Evolutionary conservation across 2,329 filamentous ascomycete species (phyloP), one percentile per base, ranked within the genome.

Genomic region (Fusarium camptoceras): DNA sequence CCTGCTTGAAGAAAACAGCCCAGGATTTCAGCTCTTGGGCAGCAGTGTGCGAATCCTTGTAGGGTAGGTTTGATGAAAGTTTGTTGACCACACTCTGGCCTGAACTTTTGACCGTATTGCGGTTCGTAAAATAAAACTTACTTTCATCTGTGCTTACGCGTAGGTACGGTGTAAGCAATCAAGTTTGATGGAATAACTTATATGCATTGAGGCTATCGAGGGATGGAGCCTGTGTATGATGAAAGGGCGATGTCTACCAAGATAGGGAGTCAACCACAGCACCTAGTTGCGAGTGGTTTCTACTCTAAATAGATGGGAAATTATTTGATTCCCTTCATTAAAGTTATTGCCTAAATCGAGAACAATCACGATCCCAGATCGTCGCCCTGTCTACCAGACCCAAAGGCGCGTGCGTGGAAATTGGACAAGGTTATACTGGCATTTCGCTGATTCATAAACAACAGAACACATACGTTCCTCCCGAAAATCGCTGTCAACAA

Each of bases 381-480:
- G 60, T 69, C 48, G 22, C 59, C 42, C 6, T 53, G 59, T 71
- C 59, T 70, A 71, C 67, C 34, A 39, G 39, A 44, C 24, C 46
- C 16, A 16, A 48, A 53, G 27, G 51, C 54, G 54, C 53, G 48
- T 60, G 55, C 25, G 34, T 59, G 51, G 43, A 58, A 64, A 70
- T 65, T 68, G 25, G 34, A 46, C 51, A 55, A 42, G 34, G 27
- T 43, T 30, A 18, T 55, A 54, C 69, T 75, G 69, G 73, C 39
- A 75, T 75, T 73, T 41, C 12, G 37, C 27, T 73, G 61, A 65
- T 66, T 68, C 56, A 64, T 15, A 28, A 50, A 22, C 43, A 51
- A 53, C 24, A 53, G 34, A 47, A 18, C 39, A 58, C 39, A 24
- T 50, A 64, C 64, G 68, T 74, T 72, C 68, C 59, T 59, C 10